Base-by-base conservation (phyloP, 495 filamentous ascomycete genomes). In the Trichoderma erinaceum region DNA sequence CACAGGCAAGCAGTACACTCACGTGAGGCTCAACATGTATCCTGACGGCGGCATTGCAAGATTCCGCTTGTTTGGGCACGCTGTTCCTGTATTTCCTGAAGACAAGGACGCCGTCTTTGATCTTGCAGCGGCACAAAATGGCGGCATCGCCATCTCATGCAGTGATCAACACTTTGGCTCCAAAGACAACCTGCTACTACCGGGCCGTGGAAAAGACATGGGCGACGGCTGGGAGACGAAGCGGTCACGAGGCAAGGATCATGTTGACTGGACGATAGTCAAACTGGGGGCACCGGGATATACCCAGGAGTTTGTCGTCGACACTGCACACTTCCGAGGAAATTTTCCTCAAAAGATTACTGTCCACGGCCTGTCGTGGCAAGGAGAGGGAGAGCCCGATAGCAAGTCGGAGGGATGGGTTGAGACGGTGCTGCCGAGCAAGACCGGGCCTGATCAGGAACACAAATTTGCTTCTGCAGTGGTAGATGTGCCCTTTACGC, bases 161-260 rank as follows among this genome's bases (percentile, higher is more conserved):
- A 93, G 88, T 46, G 91, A 97, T 73, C 86, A 96, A 78, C 92
- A 97, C 75, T 97, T 90, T 74, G 91, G 93, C 3, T 88, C 86
- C 11, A 90, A 88, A 75, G 87, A 89, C 69, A 96, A 97, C 76
- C 76, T 97, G 61, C 84, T 97, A 16, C 80, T 97, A 15, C 93
- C 93, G 3, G 92, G 92, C 2, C 83, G 93, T 32, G 93, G 93
- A 8, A 86, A 89, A 74, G 89, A 97, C 77, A 97, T 97, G 92
- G 90, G 92, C 41, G 93, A 96, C 76, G 93, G 93, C 3, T 97
- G 93, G 93, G 93, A 97, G 78, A 97, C 93, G 13, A 88, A 89
- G 66, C 85, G 93, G 46, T 92, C 89, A 41, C 79, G 93, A 29
- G 86, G 83, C 27, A 86, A 86, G 71, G 89, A 85, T 13, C 93